Base-by-base conservation (phyloP, 805 yeast genomes). In the Hanseniaspora lindneri region DNA sequence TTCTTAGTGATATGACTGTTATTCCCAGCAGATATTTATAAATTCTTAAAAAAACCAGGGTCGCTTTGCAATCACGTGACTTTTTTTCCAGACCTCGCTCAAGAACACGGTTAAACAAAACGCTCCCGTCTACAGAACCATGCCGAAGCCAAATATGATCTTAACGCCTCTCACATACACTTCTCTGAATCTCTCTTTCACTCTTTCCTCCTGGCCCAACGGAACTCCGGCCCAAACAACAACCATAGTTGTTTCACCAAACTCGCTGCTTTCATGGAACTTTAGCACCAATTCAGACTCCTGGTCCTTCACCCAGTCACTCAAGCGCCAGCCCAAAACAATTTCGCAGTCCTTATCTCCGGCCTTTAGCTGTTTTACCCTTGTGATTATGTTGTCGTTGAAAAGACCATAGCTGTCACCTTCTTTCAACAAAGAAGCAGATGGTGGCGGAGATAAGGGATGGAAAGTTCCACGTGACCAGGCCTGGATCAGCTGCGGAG, bases 71-170 rank as follows among this genome's bases (percentile, higher is more conserved):
- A n/a, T n/a, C n/a, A n/a, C n/a, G n/a, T n/a, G n/a, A n/a, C n/a
- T n/a, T n/a, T n/a, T n/a, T n/a, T n/a, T n/a, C n/a, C n/a, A n/a
- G n/a, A n/a, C n/a, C n/a, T n/a, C n/a, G n/a, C n/a, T n/a, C n/a
- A n/a, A n/a, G n/a, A n/a, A n/a, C n/a, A n/a, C n/a, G n/a, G n/a
- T n/a, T n/a, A n/a, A n/a, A n/a, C n/a, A n/a, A n/a, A n/a, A n/a
- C n/a, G n/a, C n/a, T n/a, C n/a, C n/a, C n/a, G n/a, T n/a, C 51
- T 67, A 85, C 56, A 86, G 69, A 13, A 86, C 94, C n/a, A 92
- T 84, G 16, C 97, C 97, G 63, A 84, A 88, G 1, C 98, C 98
- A 65, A 92, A 92, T 0, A 96, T 82, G 37, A 85, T 61, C 68
- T 87, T 92, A 60, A 92, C 89, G 6, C 95, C 76, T 65, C 81